phyloP scores from a whole-genome alignment of 2,329 filamentous ascomycete genomes.

The Aspergillus neoniger region DNA sequence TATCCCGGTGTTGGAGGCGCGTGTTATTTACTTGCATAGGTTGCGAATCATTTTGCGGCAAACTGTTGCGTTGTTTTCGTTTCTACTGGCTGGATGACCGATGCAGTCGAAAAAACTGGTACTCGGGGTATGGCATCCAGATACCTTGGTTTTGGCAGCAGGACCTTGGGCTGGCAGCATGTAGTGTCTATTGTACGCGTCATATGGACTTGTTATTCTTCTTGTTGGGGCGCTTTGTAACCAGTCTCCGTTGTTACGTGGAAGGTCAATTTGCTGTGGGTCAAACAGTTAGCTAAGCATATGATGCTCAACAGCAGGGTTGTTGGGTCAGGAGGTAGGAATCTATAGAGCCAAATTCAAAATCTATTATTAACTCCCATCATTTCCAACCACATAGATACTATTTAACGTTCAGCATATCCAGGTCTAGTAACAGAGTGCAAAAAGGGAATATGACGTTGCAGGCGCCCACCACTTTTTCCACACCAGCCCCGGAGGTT shows the following conservation, averaged over 20 bases:
- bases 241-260: neutral
- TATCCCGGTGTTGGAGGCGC: constrained; percentile 8
- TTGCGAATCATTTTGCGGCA: neutral
- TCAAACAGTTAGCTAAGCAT: constrained; percentile 12
- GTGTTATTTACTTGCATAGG: constrained; percentile 7
- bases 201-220: neutral
- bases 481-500: neutral
- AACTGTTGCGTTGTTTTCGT: constrained; percentile 5
- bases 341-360: neutral
- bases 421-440: neutral
- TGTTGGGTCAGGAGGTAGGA: neutral
- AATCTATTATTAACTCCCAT: neutral
- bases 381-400: neutral
- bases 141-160: constrained; percentile 5
- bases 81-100: neutral
- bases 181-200: constrained; percentile 10
- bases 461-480: neutral
- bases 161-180: constrained; percentile 12
- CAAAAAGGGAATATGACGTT: neutral
- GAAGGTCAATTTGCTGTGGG: constrained; percentile 8
- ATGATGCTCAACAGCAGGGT: neutral
- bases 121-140: constrained; percentile 4
- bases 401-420: neutral
- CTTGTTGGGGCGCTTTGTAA: constrained; percentile 7
- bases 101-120: constrained; percentile 7